phyloP scores from a whole-genome alignment of 2,329 filamentous ascomycete species.

The Ophiocordyceps camponoti-floridani region DNA sequence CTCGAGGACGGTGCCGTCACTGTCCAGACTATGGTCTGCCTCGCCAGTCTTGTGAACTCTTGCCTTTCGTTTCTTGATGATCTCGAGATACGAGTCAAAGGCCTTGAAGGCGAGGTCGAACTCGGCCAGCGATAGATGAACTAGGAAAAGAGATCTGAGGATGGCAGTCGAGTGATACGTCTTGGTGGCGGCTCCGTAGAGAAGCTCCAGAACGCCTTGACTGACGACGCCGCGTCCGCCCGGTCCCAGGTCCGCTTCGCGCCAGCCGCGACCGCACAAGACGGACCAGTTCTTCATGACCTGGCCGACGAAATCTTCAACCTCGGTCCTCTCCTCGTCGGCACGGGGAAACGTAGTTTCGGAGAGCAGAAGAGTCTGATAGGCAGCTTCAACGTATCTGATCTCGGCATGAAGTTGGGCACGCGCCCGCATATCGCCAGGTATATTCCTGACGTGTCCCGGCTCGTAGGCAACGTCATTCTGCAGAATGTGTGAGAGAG shows the following conservation, averaged over 20 bases:
- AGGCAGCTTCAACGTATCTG: constrained; percentile 60
- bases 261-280: constrained; percentile 64
- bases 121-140: constrained; percentile 75
- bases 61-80: constrained; percentile 71
- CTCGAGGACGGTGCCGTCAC: constrained; percentile 57
- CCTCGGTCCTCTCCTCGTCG: constrained; percentile 56
- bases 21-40: constrained; percentile 53
- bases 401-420: constrained; percentile 57
- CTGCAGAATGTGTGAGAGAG: constrained; percentile 60
- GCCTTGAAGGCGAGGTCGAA: constrained; percentile 85
- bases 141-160: constrained; percentile 67
- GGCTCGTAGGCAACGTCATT: constrained; percentile 42
- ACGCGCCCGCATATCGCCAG: constrained; percentile 34
- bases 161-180: constrained; percentile 91
- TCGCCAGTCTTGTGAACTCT: constrained; percentile 65
- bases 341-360: constrained; percentile 76
- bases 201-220: constrained; percentile 62
- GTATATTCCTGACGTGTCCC: constrained; percentile 18
- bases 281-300: constrained; percentile 76
- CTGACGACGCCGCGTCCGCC: constrained; percentile 63
- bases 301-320: constrained; percentile 66
- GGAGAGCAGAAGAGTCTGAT: constrained; percentile 59
- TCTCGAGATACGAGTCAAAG: constrained; percentile 80
- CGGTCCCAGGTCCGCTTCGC: constrained; percentile 61
- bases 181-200: constrained; percentile 82